Conservation (phyloP, 2,329 filamentous ascomycete species). For the Colletotrichum falcatum region DNA sequence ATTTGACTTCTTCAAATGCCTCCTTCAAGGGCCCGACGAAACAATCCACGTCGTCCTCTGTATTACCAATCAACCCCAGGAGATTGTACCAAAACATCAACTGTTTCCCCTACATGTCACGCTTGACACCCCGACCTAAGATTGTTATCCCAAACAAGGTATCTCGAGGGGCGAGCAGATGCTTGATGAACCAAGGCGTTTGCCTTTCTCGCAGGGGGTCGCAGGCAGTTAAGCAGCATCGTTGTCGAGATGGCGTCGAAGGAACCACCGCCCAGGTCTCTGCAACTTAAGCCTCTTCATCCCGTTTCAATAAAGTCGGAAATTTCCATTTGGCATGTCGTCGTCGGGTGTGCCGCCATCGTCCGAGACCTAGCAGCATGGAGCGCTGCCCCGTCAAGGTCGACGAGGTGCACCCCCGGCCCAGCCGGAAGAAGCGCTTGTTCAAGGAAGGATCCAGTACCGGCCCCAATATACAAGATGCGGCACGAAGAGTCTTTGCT, state of each 20-base stretch:
- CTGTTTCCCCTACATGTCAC: constrained; percentile 15
- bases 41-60: constrained; percentile 21
- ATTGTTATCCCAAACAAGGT: constrained; percentile 46
- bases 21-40: constrained; percentile 11
- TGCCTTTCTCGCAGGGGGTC: constrained; percentile 42
- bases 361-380: constrained; percentile 16
- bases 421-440: constrained; percentile 6
- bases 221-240: constrained; percentile 46
- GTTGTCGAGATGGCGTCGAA: constrained; percentile 28
- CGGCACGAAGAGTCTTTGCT: constrained; percentile 10
- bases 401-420: neutral
- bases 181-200: constrained; percentile 24
- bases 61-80: constrained; percentile 22
- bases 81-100: constrained; percentile 31
- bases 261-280: constrained; percentile 2
- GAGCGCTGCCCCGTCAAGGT: constrained; percentile 25
- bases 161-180: constrained; percentile 41
- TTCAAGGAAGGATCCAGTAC: constrained; percentile 51
- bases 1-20: constrained; percentile 11
- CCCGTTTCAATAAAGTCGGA: constrained; percentile 23
- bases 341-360: constrained; percentile 9
- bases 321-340: constrained; percentile 20
- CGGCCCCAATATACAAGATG: constrained; percentile 56
- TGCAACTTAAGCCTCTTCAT: neutral
- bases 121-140: constrained; percentile 34